phyloP scores from a whole-genome alignment of 495 filamentous ascomycete species.

The Xylaria longipes region DNA sequence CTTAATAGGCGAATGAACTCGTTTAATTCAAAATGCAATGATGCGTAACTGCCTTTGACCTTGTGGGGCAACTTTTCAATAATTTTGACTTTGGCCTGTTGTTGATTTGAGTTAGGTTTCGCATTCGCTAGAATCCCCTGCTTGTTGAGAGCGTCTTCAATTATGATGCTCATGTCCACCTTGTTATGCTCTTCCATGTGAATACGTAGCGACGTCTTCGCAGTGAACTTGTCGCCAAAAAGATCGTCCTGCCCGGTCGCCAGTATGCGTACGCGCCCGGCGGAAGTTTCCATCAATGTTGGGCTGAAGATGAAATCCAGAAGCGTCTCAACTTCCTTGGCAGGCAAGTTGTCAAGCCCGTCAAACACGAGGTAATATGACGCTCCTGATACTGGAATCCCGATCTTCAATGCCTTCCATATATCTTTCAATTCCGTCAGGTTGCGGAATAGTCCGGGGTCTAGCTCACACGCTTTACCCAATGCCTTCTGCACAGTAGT shows the following conservation, averaged over 20 bases:
- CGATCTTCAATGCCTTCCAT: conserved; percentile 27
- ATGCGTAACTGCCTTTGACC: conserved; percentile 18
- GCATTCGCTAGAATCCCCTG: conserved; percentile 26
- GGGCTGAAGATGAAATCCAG: conserved; percentile 14
- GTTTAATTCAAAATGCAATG: conserved; percentile 24
- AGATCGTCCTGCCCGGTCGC: conserved; percentile 18
- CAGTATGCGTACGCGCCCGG: conserved; percentile 16
- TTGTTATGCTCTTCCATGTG: conserved; percentile 14
- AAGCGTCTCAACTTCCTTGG: conserved; percentile 4
- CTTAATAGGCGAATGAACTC: conserved; percentile 27
- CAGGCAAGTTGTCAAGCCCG: conserved; percentile 27
- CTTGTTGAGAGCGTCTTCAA: conserved; percentile 25
- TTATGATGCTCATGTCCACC: conserved; percentile 28
- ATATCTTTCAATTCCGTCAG: conserved; percentile 12
- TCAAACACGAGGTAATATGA: conserved; percentile 30
- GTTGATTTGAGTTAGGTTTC: conserved; percentile 24
- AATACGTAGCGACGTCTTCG: not conserved
- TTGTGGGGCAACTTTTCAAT: conserved; percentile 24
- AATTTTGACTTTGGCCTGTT: conserved; percentile 20
- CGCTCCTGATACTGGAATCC: not conserved
- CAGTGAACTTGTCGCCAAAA: not conserved
- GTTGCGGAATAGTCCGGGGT: conserved; percentile 5
- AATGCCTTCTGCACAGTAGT: conserved; percentile 3
- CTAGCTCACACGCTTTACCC: not conserved
- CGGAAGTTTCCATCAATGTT: not conserved